Percentiles rank a stretch among this genome's conserved stretches.
Evolutionary conservation across 106 monocot genomes (phyloP).

Genomic region (Phalaenopsis equestris): DNA sequence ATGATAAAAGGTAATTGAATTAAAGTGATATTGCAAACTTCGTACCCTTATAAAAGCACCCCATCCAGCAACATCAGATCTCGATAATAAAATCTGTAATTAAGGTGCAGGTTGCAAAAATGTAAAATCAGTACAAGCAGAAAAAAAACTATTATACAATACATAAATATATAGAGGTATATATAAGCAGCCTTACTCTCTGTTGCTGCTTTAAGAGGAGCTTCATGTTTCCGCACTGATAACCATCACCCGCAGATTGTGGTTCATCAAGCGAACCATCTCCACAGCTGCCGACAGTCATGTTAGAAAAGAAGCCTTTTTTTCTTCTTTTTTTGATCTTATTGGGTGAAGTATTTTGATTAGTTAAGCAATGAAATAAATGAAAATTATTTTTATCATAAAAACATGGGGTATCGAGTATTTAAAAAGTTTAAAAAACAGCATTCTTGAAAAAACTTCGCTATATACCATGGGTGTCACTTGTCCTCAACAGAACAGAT

Average conservation of each 20-base stretch:
- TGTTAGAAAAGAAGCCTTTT: background rate
- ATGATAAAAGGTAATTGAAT: background rate
- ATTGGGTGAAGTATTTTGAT: too few species aligned
- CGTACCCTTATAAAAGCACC: constrained; percentile 95
- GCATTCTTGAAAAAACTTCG: too few species aligned
- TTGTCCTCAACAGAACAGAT: too few species aligned
- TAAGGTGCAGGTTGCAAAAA: background rate
- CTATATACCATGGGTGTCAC: too few species aligned
- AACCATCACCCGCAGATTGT: constrained; percentile 61
- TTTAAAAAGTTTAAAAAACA: too few species aligned
- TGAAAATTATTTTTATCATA: too few species aligned
- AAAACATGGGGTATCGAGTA: too few species aligned
- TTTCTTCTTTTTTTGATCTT: background rate
- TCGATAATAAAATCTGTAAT: constrained; percentile 72
- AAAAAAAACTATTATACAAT: background rate
- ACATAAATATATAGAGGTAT: background rate
- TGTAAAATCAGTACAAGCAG: background rate
- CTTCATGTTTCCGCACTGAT: constrained; percentile 99
- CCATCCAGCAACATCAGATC: constrained; percentile 98
- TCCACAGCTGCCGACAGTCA: constrained; percentile 63
- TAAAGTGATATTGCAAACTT: background rate
- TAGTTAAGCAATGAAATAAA: too few species aligned
- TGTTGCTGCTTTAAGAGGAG: constrained; percentile 92
- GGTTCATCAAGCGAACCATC: constrained; percentile 79
- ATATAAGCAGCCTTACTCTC: constrained; percentile 37